These are phyloP conservation scores for Phytophthora hibernalis DNA, from an alignment of 352 stramenopile species.

Conservation along the genomic window DNA sequence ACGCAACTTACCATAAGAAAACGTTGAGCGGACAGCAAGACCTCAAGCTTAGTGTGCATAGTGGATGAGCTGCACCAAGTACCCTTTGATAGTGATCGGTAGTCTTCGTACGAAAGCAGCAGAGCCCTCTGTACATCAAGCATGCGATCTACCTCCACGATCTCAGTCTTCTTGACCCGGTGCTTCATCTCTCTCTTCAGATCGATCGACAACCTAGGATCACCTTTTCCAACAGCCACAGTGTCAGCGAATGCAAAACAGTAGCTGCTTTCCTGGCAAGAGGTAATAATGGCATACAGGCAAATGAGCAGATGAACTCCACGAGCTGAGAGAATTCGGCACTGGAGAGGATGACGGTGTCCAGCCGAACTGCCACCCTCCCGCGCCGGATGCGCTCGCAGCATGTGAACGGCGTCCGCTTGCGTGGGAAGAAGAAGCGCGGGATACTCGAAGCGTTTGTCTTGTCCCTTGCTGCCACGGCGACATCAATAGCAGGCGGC, in stretches of 20 bases:
- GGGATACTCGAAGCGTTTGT: constrained; percentile 36
- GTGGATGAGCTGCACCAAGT: constrained; percentile 13
- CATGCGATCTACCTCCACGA: constrained; percentile 50
- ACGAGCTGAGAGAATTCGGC: constrained; percentile 28
- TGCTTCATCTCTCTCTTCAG: constrained; percentile 33
- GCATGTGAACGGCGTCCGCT: constrained; percentile 35
- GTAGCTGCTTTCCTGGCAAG: neutral
- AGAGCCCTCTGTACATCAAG: constrained; percentile 39
- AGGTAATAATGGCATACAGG: constrained; percentile 13
- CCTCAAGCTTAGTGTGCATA: constrained; percentile 25
- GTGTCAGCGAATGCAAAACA: neutral
- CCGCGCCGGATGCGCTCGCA: constrained; percentile 30
- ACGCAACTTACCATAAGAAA: constrained; percentile 54
- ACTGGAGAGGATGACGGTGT: constrained; percentile 33
- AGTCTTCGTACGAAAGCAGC: constrained; percentile 59
- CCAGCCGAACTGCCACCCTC: constrained; percentile 15
- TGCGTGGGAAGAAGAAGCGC: constrained; percentile 55
- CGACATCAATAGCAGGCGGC: constrained; percentile 1
- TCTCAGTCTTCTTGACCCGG: constrained; percentile 19
- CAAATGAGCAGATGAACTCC: constrained; percentile 22
- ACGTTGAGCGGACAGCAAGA: constrained; percentile 39
- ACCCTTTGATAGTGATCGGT: constrained; percentile 23
- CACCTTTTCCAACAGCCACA: constrained; percentile 1
- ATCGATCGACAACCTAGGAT: neutral
- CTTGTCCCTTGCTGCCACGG: neutral